Conservation (phyloP, 1,284 basidiomycete species). For the Hemileccinum hortonii region DNA sequence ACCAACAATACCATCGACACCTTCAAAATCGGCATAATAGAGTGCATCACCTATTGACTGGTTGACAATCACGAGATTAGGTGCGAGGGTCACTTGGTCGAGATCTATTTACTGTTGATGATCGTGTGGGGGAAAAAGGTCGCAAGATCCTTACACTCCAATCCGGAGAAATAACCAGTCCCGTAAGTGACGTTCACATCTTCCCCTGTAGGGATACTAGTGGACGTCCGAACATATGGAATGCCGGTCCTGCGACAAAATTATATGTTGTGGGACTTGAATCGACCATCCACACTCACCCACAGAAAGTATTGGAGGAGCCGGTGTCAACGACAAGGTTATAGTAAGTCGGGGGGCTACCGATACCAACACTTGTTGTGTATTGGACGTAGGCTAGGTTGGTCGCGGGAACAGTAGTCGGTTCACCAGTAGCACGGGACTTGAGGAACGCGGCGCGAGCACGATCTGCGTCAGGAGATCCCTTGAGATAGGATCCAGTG, state of each 20-base stretch:
- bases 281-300: neutral
- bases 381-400: slow-evolving; percentile 22
- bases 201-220: slow-evolving; percentile 24
- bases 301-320: slow-evolving; percentile 25
- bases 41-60: slow-evolving; percentile 28
- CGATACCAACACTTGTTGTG: slow-evolving; percentile 25
- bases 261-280: neutral
- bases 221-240: slow-evolving; percentile 23
- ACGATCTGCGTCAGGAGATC: slow-evolving; percentile 19
- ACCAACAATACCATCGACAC: slow-evolving; percentile 28
- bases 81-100: slow-evolving; percentile 24
- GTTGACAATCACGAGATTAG: slow-evolving; percentile 20
- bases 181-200: slow-evolving; percentile 26
- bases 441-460: slow-evolving; percentile 18
- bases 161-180: slow-evolving; percentile 20
- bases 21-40: slow-evolving; percentile 7
- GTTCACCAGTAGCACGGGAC: neutral
- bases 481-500: slow-evolving; percentile 10
- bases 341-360: slow-evolving; percentile 26
- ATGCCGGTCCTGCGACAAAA: slow-evolving; percentile 17
- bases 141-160: slow-evolving; percentile 20
- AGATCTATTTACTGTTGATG: slow-evolving; percentile 16
- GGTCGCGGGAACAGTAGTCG: slow-evolving; percentile 20
- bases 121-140: neutral
- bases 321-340: slow-evolving; percentile 17